These are phyloP conservation scores for Lobosporangium transversale DNA, from an alignment of 192 early-diverging fungal species.

Conservation along the genomic window DNA sequence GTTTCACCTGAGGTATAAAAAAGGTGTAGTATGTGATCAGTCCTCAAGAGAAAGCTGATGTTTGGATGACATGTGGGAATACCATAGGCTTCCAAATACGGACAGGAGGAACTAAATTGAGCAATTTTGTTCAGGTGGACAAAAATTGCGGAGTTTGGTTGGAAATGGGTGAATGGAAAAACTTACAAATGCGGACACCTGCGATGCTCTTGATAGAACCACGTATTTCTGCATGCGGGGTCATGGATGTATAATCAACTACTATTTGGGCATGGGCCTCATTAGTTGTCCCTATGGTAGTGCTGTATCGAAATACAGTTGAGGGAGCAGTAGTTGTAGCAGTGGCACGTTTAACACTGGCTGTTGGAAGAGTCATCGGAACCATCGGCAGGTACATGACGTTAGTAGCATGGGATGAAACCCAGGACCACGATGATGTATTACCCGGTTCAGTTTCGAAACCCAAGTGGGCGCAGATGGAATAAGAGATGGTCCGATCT, in stretches of 20 bases:
- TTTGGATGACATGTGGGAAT: background rate
- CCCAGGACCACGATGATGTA: constrained; percentile 2
- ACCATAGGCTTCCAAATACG: too few species aligned
- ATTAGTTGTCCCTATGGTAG: too few species aligned
- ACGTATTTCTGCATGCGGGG: background rate
- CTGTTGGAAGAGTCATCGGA: constrained; percentile 3
- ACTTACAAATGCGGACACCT: constrained; percentile 32
- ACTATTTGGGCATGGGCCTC: constrained; percentile 10
- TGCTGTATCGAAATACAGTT: background rate
- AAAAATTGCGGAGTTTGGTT: too few species aligned
- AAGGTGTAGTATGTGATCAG: background rate
- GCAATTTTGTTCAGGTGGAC: constrained; percentile 35
- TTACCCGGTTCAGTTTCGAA: constrained; percentile 12
- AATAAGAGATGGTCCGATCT: constrained; percentile 10
- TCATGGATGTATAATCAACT: background rate
- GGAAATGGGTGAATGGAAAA: background rate
- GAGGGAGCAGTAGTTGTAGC: background rate
- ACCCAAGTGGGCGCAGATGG: constrained; percentile 11
- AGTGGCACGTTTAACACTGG: background rate
- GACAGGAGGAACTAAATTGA: too few species aligned
- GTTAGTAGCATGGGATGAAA: constrained; percentile 7
- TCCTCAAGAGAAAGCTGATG: background rate
- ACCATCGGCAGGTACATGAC: constrained; percentile 31
- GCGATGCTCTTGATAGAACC: constrained; percentile 21
- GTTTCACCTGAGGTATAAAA: constrained; percentile 19